Percentiles rank a stretch among this genome's conserved stretches.
These are phyloP conservation scores for Fusarium proliferatum DNA, from an alignment of 2,329 filamentous ascomycete species.

Conservation along the genomic window DNA sequence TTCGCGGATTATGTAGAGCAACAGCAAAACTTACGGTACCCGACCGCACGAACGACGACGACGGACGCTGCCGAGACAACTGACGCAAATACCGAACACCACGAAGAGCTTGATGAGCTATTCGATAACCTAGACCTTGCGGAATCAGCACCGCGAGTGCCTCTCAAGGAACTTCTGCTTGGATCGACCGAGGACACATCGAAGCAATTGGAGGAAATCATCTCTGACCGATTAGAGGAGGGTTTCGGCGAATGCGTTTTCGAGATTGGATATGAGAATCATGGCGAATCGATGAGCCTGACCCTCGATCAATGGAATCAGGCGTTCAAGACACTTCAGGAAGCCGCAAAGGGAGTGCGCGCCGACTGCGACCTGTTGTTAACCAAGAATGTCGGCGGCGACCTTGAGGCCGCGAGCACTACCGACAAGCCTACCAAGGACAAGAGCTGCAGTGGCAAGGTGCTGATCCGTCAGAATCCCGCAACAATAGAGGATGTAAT, in stretches of 20 bases:
- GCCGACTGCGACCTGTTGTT: slow-evolving; percentile 86
- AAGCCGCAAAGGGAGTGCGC: slow-evolving; percentile 71
- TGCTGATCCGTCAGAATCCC: slow-evolving; percentile 82
- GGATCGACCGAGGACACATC: slow-evolving; percentile 69
- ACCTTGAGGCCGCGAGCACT: slow-evolving; percentile 74
- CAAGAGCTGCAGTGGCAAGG: slow-evolving; percentile 82
- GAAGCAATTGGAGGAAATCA: slow-evolving; percentile 70
- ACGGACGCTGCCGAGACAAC: slow-evolving; percentile 47
- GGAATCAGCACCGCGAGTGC: slow-evolving; percentile 74
- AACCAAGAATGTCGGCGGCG: slow-evolving; percentile 89
- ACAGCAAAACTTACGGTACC: slow-evolving; percentile 82
- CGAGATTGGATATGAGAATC: slow-evolving; percentile 91
- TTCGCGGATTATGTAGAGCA: slow-evolving; percentile 98
- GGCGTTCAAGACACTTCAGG: slow-evolving; percentile 73
- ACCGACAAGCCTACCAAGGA: slow-evolving; percentile 69
- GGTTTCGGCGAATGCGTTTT: slow-evolving; percentile 91
- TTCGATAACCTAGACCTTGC: slow-evolving; percentile 87
- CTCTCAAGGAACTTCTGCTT: slow-evolving; percentile 81
- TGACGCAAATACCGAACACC: slow-evolving; percentile 57
- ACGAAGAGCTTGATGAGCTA: slow-evolving; percentile 91
- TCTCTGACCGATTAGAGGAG: slow-evolving; percentile 79
- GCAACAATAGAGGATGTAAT: slow-evolving; percentile 85
- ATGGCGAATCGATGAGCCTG: slow-evolving; percentile 85
- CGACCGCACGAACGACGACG: slow-evolving; percentile 50
- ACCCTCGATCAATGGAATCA: slow-evolving; percentile 78